Evolutionary conservation across 2,329 filamentous ascomycete genomes (phyloP).

Genomic region (Bisporella sp.): DNA sequence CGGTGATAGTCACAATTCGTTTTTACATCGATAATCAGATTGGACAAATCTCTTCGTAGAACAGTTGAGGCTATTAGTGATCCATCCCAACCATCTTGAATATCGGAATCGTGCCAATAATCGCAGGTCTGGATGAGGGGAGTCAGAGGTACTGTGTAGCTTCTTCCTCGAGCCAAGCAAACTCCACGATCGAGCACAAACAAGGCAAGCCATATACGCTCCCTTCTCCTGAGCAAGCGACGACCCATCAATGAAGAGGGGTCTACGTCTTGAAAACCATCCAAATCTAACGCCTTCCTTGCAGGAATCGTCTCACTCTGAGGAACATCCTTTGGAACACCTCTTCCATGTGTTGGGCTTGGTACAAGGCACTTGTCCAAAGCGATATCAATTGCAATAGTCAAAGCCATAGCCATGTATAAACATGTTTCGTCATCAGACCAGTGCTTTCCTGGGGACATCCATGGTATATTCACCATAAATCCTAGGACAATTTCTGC

Average conservation of each 20-base stretch:
- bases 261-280: slow-evolving; percentile 60
- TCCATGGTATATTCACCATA: slow-evolving; percentile 72
- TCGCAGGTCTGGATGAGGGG: slow-evolving; percentile 61
- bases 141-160: slow-evolving; percentile 61
- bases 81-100: slow-evolving; percentile 61
- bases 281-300: slow-evolving; percentile 56
- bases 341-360: slow-evolving; percentile 34
- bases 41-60: slow-evolving; percentile 57
- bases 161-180: slow-evolving; percentile 62
- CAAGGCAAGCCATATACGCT: slow-evolving; percentile 63
- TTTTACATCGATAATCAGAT: slow-evolving; percentile 49
- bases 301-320: slow-evolving; percentile 64
- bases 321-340: slow-evolving; percentile 41
- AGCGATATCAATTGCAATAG: slow-evolving; percentile 61
- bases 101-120: slow-evolving; percentile 56
- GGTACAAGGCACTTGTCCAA: slow-evolving; percentile 63
- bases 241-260: slow-evolving; percentile 52
- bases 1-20: slow-evolving; percentile 51
- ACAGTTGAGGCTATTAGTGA: slow-evolving; percentile 68
- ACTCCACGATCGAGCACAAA: slow-evolving; percentile 68
- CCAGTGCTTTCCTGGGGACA: slow-evolving; percentile 59
- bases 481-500: slow-evolving; percentile 70
- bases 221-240: slow-evolving; percentile 55
- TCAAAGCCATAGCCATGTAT: slow-evolving; percentile 63
- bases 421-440: slow-evolving; percentile 68